phyloP scores from a whole-genome alignment of 73 alveolate species.

The Durusdinium trenchii region DNA sequence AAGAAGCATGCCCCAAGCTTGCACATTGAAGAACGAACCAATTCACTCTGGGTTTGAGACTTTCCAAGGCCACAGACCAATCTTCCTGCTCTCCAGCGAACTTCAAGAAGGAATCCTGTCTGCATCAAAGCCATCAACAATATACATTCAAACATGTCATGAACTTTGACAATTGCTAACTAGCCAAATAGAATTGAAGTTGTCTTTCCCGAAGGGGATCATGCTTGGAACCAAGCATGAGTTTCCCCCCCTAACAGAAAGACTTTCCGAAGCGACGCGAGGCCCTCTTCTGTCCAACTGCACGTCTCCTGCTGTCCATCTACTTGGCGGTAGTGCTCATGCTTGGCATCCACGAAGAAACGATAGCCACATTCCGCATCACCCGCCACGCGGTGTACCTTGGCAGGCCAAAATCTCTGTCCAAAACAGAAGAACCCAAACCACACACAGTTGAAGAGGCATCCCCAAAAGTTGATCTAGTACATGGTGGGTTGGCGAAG shows the following conservation, averaged over 20 bases:
- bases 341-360: slow-evolving; percentile 87
- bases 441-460: too few species aligned
- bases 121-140: too few species aligned
- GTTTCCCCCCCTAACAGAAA: not conserved
- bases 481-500: too few species aligned
- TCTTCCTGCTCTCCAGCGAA: slow-evolving; percentile 82
- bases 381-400: slow-evolving; percentile 81
- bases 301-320: slow-evolving; percentile 40
- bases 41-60: not conserved
- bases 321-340: slow-evolving; percentile 80
- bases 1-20: too few species aligned
- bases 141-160: too few species aligned
- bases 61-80: slow-evolving; percentile 73
- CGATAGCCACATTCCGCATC: slow-evolving; percentile 82
- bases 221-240: not conserved
- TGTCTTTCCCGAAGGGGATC: not conserved
- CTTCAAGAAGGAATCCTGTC: slow-evolving; percentile 64
- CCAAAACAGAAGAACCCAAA: not conserved
- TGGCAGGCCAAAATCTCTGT: not conserved
- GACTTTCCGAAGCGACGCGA: not conserved
- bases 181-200: not conserved
- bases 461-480: too few species aligned
- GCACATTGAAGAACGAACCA: too few species aligned
- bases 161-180: not conserved
- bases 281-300: not conserved